Conservation (phyloP, 2,329 filamentous ascomycete genomes). For the Dothidotthia symphoricarpi region DNA sequence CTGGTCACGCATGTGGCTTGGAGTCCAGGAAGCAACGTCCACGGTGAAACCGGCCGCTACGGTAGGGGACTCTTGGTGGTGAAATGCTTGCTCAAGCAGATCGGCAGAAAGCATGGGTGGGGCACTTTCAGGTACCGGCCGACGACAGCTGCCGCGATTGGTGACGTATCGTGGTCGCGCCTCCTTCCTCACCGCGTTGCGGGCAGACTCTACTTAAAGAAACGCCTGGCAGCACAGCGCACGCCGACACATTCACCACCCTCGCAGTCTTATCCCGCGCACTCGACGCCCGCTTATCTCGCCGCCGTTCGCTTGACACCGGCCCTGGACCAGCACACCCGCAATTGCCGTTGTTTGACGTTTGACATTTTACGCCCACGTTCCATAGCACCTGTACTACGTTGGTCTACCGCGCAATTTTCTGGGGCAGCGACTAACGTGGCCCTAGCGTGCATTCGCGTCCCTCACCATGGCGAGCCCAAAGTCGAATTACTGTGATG, state of each 20-base stretch:
- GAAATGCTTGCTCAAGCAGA: no score
- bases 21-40: no score
- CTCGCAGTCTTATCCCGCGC: conserved; percentile 5
- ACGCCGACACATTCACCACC: conserved; percentile 5
- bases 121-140: no score
- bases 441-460: conserved; percentile 18
- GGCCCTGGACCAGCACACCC: not conserved
- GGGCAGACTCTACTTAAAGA: no score
- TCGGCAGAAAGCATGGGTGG: no score
- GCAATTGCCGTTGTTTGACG: no score
- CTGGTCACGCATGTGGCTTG: no score
- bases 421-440: conserved; percentile 6
- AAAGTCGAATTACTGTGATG: conserved; percentile 27
- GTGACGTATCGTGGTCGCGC: no score
- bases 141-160: no score
- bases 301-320: not conserved
- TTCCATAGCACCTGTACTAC: not conserved
- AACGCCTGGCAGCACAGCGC: conserved; percentile 1
- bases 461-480: not conserved
- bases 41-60: no score
- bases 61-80: no score
- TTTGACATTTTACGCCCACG: no score
- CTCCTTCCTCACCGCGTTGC: not conserved
- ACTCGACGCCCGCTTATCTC: not conserved
- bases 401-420: conserved; percentile 1